Conservation (phyloP, 179 eudicot genomes). For the Spergularia azorica region DNA sequence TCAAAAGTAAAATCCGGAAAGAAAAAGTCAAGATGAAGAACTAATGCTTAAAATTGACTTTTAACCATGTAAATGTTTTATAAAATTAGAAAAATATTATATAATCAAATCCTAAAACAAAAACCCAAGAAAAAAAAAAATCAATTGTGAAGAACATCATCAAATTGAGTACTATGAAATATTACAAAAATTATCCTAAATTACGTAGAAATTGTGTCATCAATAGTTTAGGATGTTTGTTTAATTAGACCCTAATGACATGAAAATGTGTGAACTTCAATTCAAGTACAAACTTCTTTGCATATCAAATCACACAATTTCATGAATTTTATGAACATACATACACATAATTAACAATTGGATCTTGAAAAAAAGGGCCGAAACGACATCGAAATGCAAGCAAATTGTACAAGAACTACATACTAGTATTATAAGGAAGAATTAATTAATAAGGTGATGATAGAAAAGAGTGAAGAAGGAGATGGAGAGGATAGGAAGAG, state of each 20-base stretch:
- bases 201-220: background rate
- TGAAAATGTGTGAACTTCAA: conserved; percentile 5
- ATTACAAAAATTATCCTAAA: background rate
- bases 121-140: background rate
- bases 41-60: no score
- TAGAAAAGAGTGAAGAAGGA: background rate
- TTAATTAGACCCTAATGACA: conserved; percentile 9
- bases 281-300: conserved; percentile 1
- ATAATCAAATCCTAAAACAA: background rate
- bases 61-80: no score
- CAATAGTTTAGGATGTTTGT: background rate
- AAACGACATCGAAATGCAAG: background rate
- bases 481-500: background rate
- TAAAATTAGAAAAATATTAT: background rate
- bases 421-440: no score
- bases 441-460: no score
- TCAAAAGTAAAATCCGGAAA: no score
- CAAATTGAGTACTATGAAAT: background rate
- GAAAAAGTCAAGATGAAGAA: no score
- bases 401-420: no score
- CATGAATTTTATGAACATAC: background rate
- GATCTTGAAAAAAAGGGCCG: conserved; percentile 1
- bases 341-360: background rate
- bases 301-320: background rate
- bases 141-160: background rate